These are phyloP conservation scores for Galerina sulciceps DNA, from an alignment of 768 basidiomycete species.

Conservation along the genomic window DNA sequence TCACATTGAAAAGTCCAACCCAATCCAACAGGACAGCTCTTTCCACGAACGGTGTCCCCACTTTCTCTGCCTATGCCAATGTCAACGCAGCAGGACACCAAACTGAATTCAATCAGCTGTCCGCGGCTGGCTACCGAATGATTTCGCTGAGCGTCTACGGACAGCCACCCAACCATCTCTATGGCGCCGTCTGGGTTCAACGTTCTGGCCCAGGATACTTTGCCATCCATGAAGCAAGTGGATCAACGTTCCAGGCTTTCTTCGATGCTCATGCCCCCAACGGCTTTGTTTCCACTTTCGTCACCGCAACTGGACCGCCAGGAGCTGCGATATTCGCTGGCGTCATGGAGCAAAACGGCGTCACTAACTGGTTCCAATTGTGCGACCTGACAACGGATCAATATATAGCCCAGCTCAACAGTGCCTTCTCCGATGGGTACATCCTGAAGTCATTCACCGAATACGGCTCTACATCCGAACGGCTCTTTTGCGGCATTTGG, in stretches of 20 bases:
- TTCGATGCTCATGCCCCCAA: not conserved
- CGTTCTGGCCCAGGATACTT: not conserved
- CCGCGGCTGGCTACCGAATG: not conserved
- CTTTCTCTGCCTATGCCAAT: not conserved
- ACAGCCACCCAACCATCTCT: constrained; percentile 3
- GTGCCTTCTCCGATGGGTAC: not conserved
- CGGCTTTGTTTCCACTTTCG: not conserved
- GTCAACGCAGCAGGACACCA: constrained; percentile 2
- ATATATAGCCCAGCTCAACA: not conserved
- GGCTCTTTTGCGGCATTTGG: constrained; percentile 3
- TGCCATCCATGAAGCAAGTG: constrained; percentile 4
- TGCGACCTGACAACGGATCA: constrained; percentile 4
- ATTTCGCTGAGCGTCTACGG: constrained; percentile 5
- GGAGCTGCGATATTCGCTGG: constrained; percentile 3
- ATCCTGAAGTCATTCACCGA: constrained; percentile 6
- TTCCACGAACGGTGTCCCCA: not conserved
- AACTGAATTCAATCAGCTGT: not conserved
- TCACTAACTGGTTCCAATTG: constrained; percentile 8
- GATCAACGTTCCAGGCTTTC: not conserved
- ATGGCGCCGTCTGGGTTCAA: constrained; percentile 2
- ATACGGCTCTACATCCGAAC: constrained; percentile 3
- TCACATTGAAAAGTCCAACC: too few species aligned
- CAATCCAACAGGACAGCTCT: not conserved
- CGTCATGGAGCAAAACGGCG: constrained; percentile 10
- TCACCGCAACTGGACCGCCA: constrained; percentile 1